Evolutionary conservation across 2,329 filamentous ascomycete genomes (phyloP).

Genomic region (Ceratocystiopsis brevicomis): DNA sequence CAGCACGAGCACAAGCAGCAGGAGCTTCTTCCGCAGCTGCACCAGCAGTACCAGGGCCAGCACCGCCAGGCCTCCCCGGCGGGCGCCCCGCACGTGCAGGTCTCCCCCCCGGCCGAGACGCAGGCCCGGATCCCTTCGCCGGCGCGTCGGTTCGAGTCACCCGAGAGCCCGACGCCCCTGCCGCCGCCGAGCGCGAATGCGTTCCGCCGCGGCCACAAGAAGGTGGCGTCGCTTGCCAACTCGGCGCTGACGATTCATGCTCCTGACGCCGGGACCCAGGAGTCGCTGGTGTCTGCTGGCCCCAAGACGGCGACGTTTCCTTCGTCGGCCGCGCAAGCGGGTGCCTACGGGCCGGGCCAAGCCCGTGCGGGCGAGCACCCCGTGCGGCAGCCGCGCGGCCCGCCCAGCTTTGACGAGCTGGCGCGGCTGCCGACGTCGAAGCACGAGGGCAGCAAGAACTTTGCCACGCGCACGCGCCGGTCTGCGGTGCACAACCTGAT

Average conservation of each 20-base stretch:
- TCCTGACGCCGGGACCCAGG: conserved; percentile 27
- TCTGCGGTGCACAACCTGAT: conserved; percentile 84
- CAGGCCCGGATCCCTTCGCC: conserved; percentile 43
- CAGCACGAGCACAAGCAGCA: conserved; percentile 24
- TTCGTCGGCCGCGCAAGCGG: conserved; percentile 51
- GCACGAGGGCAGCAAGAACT: conserved; percentile 94
- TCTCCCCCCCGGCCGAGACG: conserved; percentile 52
- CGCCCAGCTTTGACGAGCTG: conserved; percentile 81
- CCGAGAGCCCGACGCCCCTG: conserved; percentile 44
- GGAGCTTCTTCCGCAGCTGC: conserved; percentile 1
- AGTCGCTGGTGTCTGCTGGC: conserved; percentile 39
- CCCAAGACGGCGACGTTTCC: conserved; percentile 70
- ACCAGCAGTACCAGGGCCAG: conserved; percentile 13
- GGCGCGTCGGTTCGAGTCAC: conserved; percentile 47
- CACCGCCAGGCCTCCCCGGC: conserved; percentile 32
- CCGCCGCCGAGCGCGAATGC: conserved; percentile 79
- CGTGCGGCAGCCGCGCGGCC: conserved; percentile 77
- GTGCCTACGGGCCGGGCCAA: conserved; percentile 83
- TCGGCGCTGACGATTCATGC: conserved; percentile 21
- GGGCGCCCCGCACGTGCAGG: conserved; percentile 54
- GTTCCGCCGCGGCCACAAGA: conserved; percentile 88
- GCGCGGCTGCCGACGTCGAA: conserved; percentile 77
- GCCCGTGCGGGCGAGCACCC: conserved; percentile 88
- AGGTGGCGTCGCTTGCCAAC: conserved; percentile 52
- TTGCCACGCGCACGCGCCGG: conserved; percentile 77